Evolutionary conservation across 306 rosid species (phyloP).

Genomic region (Betula pendula): DNA sequence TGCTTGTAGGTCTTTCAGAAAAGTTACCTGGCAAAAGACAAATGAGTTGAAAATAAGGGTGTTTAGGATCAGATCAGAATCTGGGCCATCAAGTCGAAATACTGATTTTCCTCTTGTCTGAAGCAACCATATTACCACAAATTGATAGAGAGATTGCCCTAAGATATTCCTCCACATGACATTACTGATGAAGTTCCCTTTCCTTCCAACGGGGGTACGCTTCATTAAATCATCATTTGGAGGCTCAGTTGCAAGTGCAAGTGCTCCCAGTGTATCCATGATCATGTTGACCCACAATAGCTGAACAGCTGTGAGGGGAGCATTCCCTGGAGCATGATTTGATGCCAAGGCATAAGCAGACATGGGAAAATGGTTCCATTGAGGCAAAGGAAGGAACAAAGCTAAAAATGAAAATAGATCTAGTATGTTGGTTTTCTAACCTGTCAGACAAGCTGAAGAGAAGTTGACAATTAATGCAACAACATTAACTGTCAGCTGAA

Average conservation of each 20-base stretch:
- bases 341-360: slow-evolving; percentile 27
- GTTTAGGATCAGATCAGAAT: slow-evolving; percentile 69
- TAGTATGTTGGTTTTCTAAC: slow-evolving; percentile 40
- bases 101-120: slow-evolving; percentile 72
- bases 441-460: slow-evolving; percentile 90
- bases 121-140: slow-evolving; percentile 74
- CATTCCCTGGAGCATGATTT: slow-evolving; percentile 56
- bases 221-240: slow-evolving; percentile 86
- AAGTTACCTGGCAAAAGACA: slow-evolving; percentile 89
- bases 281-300: slow-evolving; percentile 99
- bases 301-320: slow-evolving; percentile 96
- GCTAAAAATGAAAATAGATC: slow-evolving; percentile 6
- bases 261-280: slow-evolving; percentile 96
- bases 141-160: slow-evolving; percentile 88
- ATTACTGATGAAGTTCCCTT: slow-evolving; percentile 86
- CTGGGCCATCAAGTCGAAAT: slow-evolving; percentile 58
- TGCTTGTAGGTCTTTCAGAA: neutral
- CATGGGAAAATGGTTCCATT: slow-evolving; percentile 6
- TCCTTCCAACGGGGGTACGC: slow-evolving; percentile 86
- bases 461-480: slow-evolving; percentile 94
- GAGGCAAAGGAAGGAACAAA: neutral
- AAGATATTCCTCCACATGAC: slow-evolving; percentile 98
- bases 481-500: slow-evolving; percentile 90
- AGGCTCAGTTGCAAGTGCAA: slow-evolving; percentile 99
- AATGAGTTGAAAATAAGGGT: slow-evolving; percentile 87